Evolutionary conservation across 2,329 filamentous ascomycete genomes (phyloP), one percentile per base, ranked within the genome.

Genomic region (Trichophyton rubrum): DNA sequence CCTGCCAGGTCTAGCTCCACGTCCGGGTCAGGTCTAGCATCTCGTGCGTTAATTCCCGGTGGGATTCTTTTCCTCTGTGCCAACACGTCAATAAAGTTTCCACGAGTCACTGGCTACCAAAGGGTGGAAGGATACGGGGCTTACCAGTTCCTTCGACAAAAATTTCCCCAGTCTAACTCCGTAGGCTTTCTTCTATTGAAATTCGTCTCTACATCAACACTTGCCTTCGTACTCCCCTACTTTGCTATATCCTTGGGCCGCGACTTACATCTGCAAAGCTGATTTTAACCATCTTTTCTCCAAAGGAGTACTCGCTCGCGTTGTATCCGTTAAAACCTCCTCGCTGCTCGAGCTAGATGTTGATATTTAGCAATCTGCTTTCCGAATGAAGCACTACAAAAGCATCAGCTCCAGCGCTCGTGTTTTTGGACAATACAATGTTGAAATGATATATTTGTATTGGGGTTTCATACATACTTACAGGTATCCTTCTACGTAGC

Each of bases 1-100:
- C 71, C 71, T 3, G 74, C 71, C 13, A 78, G 68, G 59, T 78
- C 75, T 61, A 81, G 71, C 59, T 80, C 77, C 22, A 80, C 62
- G 13, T 67, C 61, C 4, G 70, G 68, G 59, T 74, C 70, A 60
- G 72, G 61, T 9, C 68, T 64, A 27, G 69, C 69, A 5, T 68
- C 65, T 61, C 66, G 69, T 20, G 69, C 66, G 45, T 64, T 65
- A 33, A 62, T 60, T 1, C 66, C 68, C 8, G 70, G 66, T 3
- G 72, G 68, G 47, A 73, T 71, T 58, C 70, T 66, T 63, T 72
- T 75, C 62, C 62, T 71, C 72, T 76, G 55, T 27, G n/a, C 17
- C 17, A 7, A 17, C 6, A 15, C 27, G 59, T 62, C 61, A 62
- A 45, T 45, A 35, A 57, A 33, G 4, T 22, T 9, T 24, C 40